Base-by-base conservation (phyloP, 371 early-diverging fungal genomes). In the Mortierella sp. region DNA sequence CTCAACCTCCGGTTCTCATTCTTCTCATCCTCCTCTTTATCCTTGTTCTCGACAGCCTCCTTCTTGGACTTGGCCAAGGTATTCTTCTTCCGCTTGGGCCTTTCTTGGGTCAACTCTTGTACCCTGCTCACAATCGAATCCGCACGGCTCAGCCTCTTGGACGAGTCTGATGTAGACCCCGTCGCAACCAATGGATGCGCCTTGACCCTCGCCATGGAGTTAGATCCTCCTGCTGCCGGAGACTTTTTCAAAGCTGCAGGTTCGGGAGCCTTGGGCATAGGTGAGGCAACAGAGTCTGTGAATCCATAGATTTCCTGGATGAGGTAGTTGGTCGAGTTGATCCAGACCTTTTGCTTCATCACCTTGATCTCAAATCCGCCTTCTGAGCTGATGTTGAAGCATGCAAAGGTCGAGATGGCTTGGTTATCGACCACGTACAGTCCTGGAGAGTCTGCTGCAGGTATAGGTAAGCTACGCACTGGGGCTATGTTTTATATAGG, bases 341-440 rank as follows among this genome's bases (percentile, higher is more conserved):
- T 80, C 82, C 82, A 80, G 48, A 82, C 80, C n/a, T 82, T 87
- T 69, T 87, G 87, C 53, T 87, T 87, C 87, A 87, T 80, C 50
- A 87, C 87, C 50, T 82, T 87, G 80, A 82, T 78, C 78, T 82
- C 87, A 28, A 82, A 87, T 13, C 82, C 82, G 5, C 87, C 82
- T 19, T 87, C 87, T 10, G 87, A 80, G 69, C 78, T 82, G 46
- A 82, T 82, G 51, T 80, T 79, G 72, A 87, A 87, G 69, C 80
- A 79, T 21, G 80, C 82, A 78, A 87, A 87, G 2, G 87, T 87
- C 51, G 87, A 82, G 10, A 82, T 82, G 5, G 87, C 82, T 46
- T 87, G 87, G 54, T 78, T 85, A 24, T 85, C 80, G 28, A 80
- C 76, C 26, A 82, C 54, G 24, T 86, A 82, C 0, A 82, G 73